Percentiles rank a stretch among this genome's conserved stretches.
Evolutionary conservation across 352 stramenopile genomes (phyloP).

Genomic region (Elongisporangium undulatum): DNA sequence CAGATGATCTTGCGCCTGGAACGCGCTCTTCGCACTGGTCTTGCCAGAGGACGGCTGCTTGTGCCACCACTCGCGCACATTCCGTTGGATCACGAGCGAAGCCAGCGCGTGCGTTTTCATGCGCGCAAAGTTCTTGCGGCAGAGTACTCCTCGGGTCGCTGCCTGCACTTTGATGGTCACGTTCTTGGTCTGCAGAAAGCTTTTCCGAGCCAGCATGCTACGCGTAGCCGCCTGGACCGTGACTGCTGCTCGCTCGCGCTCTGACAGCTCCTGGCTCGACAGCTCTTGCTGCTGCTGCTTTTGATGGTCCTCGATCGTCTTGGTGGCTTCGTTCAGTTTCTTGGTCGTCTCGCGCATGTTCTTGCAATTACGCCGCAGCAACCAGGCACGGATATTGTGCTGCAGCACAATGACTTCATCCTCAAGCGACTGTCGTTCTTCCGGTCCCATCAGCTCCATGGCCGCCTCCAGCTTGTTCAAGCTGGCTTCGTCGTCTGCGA

Average conservation of each 20-base stretch:
- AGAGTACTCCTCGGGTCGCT: conserved; percentile 73
- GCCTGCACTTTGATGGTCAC: conserved; percentile 85
- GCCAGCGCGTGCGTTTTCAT: conserved; percentile 84
- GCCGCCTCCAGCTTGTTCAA: conserved; percentile 71
- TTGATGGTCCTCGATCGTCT: conserved; percentile 56
- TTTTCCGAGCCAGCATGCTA: conserved; percentile 77
- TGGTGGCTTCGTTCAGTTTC: conserved; percentile 67
- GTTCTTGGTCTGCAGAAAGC: conserved; percentile 82
- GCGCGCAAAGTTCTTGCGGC: conserved; percentile 81
- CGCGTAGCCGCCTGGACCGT: conserved; percentile 84
- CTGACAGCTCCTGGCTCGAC: conserved; percentile 18
- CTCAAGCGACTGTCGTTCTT: conserved; percentile 81
- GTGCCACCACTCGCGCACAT: conserved; percentile 82
- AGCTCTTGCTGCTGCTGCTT: conserved; percentile 29
- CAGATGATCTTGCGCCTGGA: background rate
- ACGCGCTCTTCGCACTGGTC: background rate
- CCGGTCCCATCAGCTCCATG: conserved; percentile 84
- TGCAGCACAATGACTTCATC: conserved; percentile 86
- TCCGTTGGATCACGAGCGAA: conserved; percentile 82
- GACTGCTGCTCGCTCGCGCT: conserved; percentile 71
- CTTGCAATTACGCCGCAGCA: conserved; percentile 85
- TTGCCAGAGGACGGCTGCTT: conserved; percentile 33
- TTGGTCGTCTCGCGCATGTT: conserved; percentile 87
- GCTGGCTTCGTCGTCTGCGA: conserved; percentile 73
- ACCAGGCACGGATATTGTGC: conserved; percentile 82